Conservation (phyloP, 768 basidiomycete genomes). For the Xerocomus brunneocitrinus region DNA sequence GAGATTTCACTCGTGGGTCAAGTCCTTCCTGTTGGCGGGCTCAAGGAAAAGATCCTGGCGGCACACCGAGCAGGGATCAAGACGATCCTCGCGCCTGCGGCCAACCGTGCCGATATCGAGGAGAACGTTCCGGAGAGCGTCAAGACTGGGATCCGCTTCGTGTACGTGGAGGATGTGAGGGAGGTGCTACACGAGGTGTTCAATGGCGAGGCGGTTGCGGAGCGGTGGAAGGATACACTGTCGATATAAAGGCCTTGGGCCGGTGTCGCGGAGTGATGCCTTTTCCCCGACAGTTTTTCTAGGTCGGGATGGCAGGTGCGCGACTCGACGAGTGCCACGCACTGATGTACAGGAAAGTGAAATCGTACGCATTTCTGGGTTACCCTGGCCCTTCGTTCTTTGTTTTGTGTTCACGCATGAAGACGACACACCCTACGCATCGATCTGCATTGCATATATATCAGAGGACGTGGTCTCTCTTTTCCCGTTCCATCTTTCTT, state of each 20-base stretch:
- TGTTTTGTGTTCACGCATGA: neutral
- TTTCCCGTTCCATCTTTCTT: neutral
- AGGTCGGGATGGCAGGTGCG: neutral
- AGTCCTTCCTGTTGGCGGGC: constrained; percentile 91
- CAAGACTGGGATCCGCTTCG: constrained; percentile 90
- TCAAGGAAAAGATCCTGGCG: constrained; percentile 95
- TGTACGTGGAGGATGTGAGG: constrained; percentile 90
- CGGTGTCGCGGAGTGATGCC: neutral
- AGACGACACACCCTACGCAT: neutral
- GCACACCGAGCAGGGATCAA: constrained; percentile 97
- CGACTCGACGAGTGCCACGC: neutral
- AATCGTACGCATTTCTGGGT: neutral
- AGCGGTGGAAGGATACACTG: constrained; percentile 67
- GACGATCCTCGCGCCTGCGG: constrained; percentile 81
- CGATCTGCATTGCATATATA: constrained; percentile 2
- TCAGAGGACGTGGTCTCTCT: constrained; percentile 5
- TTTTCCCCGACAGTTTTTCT: neutral
- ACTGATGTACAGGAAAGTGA: neutral
- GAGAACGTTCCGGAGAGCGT: constrained; percentile 96
- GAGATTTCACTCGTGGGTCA: constrained; percentile 96
- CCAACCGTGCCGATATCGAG: constrained; percentile 91
- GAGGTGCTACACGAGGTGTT: constrained; percentile 91
- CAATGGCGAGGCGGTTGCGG: constrained; percentile 49
- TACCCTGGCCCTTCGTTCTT: neutral
- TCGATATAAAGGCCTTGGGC: constrained; percentile 17